Evolutionary conservation across 164 flowering plant genomes (phyloP).

Genomic region (Vitis labrusca): DNA sequence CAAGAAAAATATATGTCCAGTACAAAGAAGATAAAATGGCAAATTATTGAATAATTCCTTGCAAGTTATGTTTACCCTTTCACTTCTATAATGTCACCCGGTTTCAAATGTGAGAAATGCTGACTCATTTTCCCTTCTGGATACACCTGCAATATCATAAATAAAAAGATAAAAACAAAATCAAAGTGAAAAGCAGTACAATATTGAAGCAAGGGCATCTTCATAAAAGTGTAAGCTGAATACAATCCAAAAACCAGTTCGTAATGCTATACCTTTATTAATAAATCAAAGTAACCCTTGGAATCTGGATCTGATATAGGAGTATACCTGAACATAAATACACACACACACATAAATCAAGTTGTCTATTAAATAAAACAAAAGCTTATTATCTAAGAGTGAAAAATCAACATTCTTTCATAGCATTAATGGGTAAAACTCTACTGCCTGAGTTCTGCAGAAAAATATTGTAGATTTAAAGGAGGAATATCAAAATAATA

Average conservation of each 20-base stretch:
- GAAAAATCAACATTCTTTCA: no score
- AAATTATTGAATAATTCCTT: neutral
- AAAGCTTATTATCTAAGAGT: no score
- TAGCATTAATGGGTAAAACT: neutral
- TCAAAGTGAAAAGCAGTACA: neutral
- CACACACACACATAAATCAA: neutral
- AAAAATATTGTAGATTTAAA: no score
- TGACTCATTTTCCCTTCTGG: constrained; percentile 99
- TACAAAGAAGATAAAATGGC: neutral
- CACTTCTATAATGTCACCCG: constrained; percentile 92
- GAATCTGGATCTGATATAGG: constrained; percentile 96
- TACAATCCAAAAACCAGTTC: neutral
- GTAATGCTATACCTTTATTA: constrained; percentile 71
- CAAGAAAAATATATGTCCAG: constrained; percentile 13
- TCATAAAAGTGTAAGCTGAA: constrained; percentile 5
- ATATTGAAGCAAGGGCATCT: neutral
- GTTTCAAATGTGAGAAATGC: constrained; percentile 81
- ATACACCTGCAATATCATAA: constrained; percentile 63
- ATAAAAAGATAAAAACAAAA: neutral
- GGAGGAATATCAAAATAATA: no score
- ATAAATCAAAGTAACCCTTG: constrained; percentile 87
- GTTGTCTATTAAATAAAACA: neutral
- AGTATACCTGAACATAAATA: constrained; percentile 66
- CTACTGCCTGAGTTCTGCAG: neutral
- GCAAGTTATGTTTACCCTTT: constrained; percentile 63